These are phyloP conservation scores for Trichoderma arundinaceum DNA, from an alignment of 2,329 filamentous ascomycete genomes.

Conservation along the genomic window DNA sequence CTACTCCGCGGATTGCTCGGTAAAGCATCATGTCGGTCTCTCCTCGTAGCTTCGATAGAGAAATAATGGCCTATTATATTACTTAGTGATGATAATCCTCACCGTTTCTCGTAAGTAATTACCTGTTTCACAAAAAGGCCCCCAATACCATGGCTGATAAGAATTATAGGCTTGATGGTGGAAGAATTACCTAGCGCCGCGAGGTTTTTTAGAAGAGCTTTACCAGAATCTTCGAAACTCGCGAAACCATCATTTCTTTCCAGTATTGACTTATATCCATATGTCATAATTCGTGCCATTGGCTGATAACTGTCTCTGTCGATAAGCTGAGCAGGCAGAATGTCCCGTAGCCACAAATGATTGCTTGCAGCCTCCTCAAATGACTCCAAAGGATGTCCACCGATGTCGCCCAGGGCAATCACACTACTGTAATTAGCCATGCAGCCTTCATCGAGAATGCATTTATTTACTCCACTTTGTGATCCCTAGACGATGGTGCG, in stretches of 20 bases:
- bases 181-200: not conserved
- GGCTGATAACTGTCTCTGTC: not conserved
- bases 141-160: constrained; percentile 1
- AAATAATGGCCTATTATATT: not conserved
- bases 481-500: not conserved
- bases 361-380: not conserved
- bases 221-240: not conserved
- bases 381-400: not conserved
- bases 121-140: constrained; percentile 9
- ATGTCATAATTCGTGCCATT: constrained; percentile 15
- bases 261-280: not conserved
- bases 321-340: not conserved
- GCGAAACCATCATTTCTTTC: not conserved
- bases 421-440: not conserved
- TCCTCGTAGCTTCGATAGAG: not conserved
- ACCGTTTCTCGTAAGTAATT: not conserved
- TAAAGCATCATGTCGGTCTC: not conserved
- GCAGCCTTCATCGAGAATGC: not conserved
- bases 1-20: not conserved
- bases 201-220: not conserved
- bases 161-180: not conserved
- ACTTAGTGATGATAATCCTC: not conserved
- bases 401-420: not conserved
- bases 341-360: constrained; percentile 7
- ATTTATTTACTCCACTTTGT: not conserved